Percentiles rank a stretch among this genome's conserved stretches.
These are phyloP conservation scores for Clitopilus hobsonii DNA, from an alignment of 768 basidiomycete genomes.

Conservation along the genomic window DNA sequence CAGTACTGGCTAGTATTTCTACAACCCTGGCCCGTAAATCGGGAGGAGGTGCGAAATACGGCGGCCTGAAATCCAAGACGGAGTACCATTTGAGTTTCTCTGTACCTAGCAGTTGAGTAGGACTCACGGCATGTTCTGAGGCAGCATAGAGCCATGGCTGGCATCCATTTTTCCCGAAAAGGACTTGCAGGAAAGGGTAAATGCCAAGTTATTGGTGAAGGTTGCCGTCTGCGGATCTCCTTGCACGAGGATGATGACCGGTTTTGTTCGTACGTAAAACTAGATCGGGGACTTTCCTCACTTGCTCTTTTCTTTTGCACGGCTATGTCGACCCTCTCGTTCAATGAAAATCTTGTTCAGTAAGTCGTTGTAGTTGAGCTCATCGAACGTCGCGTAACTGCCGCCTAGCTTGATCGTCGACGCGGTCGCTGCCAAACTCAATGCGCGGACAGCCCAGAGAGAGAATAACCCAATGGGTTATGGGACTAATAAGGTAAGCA, in stretches of 20 bases:
- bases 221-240: neutral
- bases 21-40: slow-evolving; percentile 32
- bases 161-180: neutral
- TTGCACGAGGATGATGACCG: neutral
- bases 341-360: neutral
- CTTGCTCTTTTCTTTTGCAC: neutral
- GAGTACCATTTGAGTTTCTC: neutral
- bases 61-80: neutral
- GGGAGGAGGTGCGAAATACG: neutral
- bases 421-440: neutral
- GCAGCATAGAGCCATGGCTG: neutral
- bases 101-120: neutral
- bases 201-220: neutral
- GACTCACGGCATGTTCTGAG: neutral
- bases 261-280: neutral
- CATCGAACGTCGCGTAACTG: neutral
- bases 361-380: neutral
- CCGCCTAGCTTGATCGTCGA: neutral
- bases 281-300: neutral
- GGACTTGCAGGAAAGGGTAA: neutral
- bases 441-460: neutral
- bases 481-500: neutral
- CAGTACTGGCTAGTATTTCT: slow-evolving; percentile 38
- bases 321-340: neutral
- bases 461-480: neutral